Evolutionary conservation across 148 eudicot genomes (phyloP).

Genomic region (Rhododendron vialii): DNA sequence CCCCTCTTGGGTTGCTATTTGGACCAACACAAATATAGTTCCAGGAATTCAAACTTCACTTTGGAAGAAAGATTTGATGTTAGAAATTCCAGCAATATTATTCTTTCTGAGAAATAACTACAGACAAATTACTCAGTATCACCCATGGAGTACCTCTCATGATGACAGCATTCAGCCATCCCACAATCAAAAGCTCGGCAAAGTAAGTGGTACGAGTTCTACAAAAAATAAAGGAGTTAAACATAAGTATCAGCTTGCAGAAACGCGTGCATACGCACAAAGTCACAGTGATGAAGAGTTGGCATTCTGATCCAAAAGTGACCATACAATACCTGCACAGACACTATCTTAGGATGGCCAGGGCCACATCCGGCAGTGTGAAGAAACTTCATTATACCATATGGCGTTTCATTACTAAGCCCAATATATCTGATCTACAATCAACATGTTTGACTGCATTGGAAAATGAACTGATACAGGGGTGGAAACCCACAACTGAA

Average conservation of each 20-base stretch:
- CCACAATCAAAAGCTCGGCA: conserved; percentile 82
- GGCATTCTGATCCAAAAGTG: background rate
- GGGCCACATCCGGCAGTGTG: conserved; percentile 37
- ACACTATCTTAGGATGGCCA: conserved; percentile 46
- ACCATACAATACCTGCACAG: conserved; percentile 62
- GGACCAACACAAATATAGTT: background rate
- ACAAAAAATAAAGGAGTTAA: conserved; percentile 1
- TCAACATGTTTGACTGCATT: conserved; percentile 6
- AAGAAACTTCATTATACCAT: conserved; percentile 87
- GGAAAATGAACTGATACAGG: background rate
- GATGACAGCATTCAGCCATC: conserved; percentile 69
- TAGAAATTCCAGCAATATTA: background rate
- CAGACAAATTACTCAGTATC: background rate
- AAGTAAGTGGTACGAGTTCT: conserved; percentile 81
- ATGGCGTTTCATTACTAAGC: conserved; percentile 89
- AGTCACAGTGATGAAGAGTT: background rate
- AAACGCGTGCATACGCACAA: background rate
- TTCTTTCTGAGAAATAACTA: background rate
- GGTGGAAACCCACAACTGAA: background rate
- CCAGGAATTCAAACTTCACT: background rate
- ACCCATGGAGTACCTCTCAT: conserved; percentile 20
- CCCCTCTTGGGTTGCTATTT: too few relatives aligned
- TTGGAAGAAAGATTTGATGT: background rate
- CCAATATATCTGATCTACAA: conserved; percentile 81
- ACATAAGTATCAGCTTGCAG: background rate